Percentiles rank a stretch among this genome's conserved stretches.
Conservation (phyloP, 345 rosid genomes). For the Raphanus sativus region DNA sequence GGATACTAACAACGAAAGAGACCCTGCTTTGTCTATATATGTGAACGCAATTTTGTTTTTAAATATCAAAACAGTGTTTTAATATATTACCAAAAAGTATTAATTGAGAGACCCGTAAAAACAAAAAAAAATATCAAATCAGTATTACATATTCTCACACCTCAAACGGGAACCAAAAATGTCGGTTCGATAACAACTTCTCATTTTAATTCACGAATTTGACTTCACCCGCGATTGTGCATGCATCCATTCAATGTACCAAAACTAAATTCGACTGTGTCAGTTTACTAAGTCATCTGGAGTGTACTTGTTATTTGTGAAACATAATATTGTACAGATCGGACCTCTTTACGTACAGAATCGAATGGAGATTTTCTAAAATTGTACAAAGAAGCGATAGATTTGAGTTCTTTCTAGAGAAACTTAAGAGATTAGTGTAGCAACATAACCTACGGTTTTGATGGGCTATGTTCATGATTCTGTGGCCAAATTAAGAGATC, state of each 20-base stretch:
- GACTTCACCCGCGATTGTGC: constrained; percentile 15
- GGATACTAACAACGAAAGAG: constrained; percentile 38
- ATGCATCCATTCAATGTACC: constrained; percentile 32
- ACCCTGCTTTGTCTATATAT: constrained; percentile 27
- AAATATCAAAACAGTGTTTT: neutral
- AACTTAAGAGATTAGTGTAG: constrained; percentile 10
- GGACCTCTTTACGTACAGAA: neutral
- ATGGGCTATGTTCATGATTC: constrained; percentile 28
- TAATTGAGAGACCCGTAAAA: constrained; percentile 12
- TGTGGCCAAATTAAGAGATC: constrained; percentile 33
- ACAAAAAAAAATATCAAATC: constrained; percentile 33
- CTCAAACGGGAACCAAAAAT: constrained; percentile 37
- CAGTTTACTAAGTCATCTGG: constrained; percentile 29
- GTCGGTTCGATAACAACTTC: constrained; percentile 39
- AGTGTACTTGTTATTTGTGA: neutral
- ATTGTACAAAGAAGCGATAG: neutral
- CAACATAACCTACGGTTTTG: constrained; percentile 16
- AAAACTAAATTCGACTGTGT: constrained; percentile 15
- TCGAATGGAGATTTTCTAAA: neutral
- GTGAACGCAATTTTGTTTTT: constrained; percentile 1
- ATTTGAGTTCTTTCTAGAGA: neutral
- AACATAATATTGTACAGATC: neutral
- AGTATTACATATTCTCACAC: constrained; percentile 30
- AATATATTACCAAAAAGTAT: constrained; percentile 10
- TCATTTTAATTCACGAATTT: constrained; percentile 19